These are phyloP conservation scores for Gastrodia elata DNA, from an alignment of 106 monocot species.

Conservation along the genomic window DNA sequence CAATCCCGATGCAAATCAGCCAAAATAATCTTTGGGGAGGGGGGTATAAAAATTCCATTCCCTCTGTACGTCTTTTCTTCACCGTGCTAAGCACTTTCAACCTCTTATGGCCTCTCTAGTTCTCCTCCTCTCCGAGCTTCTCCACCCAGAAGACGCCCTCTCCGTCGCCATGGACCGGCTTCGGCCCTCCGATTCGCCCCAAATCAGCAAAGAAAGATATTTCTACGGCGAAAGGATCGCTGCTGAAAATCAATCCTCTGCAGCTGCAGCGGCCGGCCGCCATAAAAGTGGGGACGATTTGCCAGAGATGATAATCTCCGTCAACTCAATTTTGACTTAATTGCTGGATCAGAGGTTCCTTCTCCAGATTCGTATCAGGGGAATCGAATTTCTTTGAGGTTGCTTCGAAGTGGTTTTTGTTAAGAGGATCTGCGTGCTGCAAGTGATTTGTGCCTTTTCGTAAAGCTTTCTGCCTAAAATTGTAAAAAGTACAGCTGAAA, in stretches of 20 bases:
- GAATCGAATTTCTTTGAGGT: not conserved
- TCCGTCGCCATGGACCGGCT: not conserved
- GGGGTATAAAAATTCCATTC: not conserved
- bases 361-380: not conserved
- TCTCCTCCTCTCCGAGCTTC: not conserved
- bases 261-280: not conserved
- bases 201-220: not conserved
- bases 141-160: slow-evolving; percentile 1
- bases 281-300: not conserved
- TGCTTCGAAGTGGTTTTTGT: too few relatives aligned
- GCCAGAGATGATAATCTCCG: not conserved
- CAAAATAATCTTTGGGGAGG: not conserved
- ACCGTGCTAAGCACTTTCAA: too few relatives aligned
- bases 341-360: not conserved
- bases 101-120: not conserved
- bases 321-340: not conserved
- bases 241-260: not conserved
- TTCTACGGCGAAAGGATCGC: not conserved
- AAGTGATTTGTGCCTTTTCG: too few relatives aligned
- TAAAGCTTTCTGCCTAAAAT: too few relatives aligned
- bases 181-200: not conserved
- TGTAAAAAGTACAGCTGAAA: too few relatives aligned
- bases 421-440: too few relatives aligned
- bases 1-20: not conserved
- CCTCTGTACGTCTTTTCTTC: too few relatives aligned